Evolutionary conservation across 441 rosid genomes (phyloP), one percentile per base, ranked within the genome.

Genomic region (Corymbia citriodora): DNA sequence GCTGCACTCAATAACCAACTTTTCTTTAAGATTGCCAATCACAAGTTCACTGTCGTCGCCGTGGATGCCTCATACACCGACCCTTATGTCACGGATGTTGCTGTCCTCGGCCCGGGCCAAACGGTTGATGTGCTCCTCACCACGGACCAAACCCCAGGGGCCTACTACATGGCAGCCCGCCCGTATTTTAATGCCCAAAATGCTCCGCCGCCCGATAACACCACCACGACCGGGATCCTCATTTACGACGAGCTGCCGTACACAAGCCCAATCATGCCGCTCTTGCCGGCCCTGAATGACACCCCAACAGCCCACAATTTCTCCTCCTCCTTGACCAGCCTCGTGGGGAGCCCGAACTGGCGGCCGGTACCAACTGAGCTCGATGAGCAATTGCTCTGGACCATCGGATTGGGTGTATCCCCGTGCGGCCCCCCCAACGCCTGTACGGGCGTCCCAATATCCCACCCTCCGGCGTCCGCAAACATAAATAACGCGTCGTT

Each of bases 401-500:
- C 99, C 21, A 29, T 97, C 8, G 97, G 99, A 31, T 89, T 97
- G 23, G 94, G 89, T 5, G 90, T 96, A 1, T 93, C 94, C 2
- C 89, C 87, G 1, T 97, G 99, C 40, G 86, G 94, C 7, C 88
- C 36, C n/a, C 92, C 94, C 68, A 72, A 91, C 74, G 94, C 94
- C 45, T 98, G 99, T 90, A 91, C 68, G 89, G 93, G 93, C 40
- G 40, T 68, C 2, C 63, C 11, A 48, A 55, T 18, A 92, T 94
- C 79, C 40, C 36, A 16, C 40, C 25, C 90, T 93, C 27, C 90
- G 92, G 88, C 61, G 53, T 92, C 99, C 1, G 97, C 99, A 14
- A 95, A 94, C 50, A 95, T 97, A 99, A 98, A 92, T 95, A 98
- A 97, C 55, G 90, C 85, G 23, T 98, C 99, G 1, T 97, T 96